Evolutionary conservation across 345 rosid species (phyloP).

Genomic region (Citrus glauca): DNA sequence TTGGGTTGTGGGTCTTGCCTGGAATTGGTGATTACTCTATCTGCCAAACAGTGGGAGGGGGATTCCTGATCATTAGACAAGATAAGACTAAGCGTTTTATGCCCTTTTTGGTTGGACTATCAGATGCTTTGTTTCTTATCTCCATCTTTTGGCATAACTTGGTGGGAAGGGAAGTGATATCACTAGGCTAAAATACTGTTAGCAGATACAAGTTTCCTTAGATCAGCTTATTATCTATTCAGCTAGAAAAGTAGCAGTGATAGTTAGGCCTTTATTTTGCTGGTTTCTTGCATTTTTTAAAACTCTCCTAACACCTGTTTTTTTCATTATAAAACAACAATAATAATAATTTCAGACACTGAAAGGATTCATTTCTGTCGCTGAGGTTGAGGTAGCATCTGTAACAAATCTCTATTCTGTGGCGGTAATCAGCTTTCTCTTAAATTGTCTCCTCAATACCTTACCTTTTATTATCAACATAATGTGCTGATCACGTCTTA

Average conservation of each 20-base stretch:
- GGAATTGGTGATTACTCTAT: neutral
- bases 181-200: neutral
- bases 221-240: neutral
- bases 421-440: constrained; percentile 59
- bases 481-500: constrained; percentile 4
- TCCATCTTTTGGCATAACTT: neutral
- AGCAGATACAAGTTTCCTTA: neutral
- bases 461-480: neutral
- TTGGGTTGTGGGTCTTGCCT: neutral
- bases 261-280: neutral
- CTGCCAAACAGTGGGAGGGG: neutral
- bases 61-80: neutral
- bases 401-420: constrained; percentile 74
- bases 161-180: neutral
- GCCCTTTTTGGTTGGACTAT: no score
- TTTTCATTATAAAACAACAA: neutral
- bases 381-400: constrained; percentile 77
- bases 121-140: neutral
- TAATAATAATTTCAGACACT: constrained; percentile 45
- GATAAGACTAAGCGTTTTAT: neutral
- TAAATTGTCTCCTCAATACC: constrained; percentile 11
- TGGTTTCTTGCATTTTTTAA: neutral
- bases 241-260: neutral
- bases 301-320: constrained; percentile 10
- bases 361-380: constrained; percentile 65